Percentiles rank a stretch among this genome's conserved stretches.
These are phyloP conservation scores for Mycena vitilis DNA, from an alignment of 768 basidiomycete species.

Conservation along the genomic window DNA sequence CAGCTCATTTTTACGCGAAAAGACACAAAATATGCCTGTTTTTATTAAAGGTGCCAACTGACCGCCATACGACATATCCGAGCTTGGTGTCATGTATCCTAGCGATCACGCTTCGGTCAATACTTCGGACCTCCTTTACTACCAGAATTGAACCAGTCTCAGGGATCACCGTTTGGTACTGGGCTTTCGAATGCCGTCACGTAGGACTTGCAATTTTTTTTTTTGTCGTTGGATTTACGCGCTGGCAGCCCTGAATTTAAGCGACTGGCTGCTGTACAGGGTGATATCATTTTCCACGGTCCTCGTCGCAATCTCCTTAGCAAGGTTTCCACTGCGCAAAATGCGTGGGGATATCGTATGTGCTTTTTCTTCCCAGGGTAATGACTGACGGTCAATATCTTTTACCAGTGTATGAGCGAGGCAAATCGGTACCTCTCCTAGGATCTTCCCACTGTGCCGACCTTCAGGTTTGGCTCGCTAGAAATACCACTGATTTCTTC, in stretches of 20 bases:
- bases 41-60: too few species aligned
- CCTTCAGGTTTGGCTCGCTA: too few species aligned
- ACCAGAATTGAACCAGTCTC: too few species aligned
- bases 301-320: not conserved
- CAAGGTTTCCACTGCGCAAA: not conserved
- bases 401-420: constrained; percentile 5
- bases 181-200: not conserved
- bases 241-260: constrained; percentile 5
- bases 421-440: not conserved
- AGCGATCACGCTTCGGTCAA: too few species aligned
- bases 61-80: too few species aligned
- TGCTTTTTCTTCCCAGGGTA: not conserved
- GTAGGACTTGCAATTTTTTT: too few species aligned
- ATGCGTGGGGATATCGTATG: not conserved
- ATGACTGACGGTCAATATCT: not conserved
- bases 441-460: not conserved
- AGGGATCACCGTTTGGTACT: not conserved
- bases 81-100: too few species aligned
- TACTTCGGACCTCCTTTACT: too few species aligned
- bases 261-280: not conserved
- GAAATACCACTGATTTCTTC: too few species aligned
- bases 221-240: too few species aligned
- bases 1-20: too few species aligned
- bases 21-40: too few species aligned
- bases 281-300: not conserved